Evolutionary conservation across 768 basidiomycete species (phyloP), one percentile per base, ranked within the genome.

Genomic region (Russula sp.): DNA sequence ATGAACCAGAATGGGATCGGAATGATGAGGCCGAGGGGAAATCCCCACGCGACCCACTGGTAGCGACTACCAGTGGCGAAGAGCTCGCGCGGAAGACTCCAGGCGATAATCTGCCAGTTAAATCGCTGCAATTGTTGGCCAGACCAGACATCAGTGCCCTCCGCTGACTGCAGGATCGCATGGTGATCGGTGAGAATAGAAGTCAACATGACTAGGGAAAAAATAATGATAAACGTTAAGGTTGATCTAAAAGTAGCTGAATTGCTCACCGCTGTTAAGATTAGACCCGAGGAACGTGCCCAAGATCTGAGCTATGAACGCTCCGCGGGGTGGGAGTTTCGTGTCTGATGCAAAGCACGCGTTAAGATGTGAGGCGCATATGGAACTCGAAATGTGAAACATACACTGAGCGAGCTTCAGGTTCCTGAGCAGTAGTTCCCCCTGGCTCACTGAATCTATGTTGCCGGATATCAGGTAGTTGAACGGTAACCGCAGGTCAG

Each of bases 111-210:
- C 67, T 80, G 78, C 14, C 76, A 78, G 64, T 82, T 81, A 68
- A 77, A 81, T 66, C 76, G 75, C 67, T 79, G 80, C 7, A 75
- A 74, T 55, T 80, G 78, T 66, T 78, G 77, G 7, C 80, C 80
- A 18, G 71, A 75, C 73, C 75, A 82, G 52, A 81, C 76, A 65
- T 81, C 79, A 1, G 84, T 83, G 36, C 83, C 83, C 65, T 85
- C 74, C 0, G 81, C 77, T 6, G 77, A 79, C 29, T 84, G 71
- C 4, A 86, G 70, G 32, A 82, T 79, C 0, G 77, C 75, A 0
- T 76, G 74, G 50, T 84, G 80, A 42, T 70, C 75, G 54, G 76
- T 74, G 67, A 86, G 76, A 60, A 86, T 81, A 1, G 77, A 76
- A 64, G 81, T 83, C 83, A 84, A 84, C 55, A 86, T 67, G 47